Evolutionary conservation across 2,329 filamentous ascomycete species (phyloP).

Genomic region (Neurospora crassa): DNA sequence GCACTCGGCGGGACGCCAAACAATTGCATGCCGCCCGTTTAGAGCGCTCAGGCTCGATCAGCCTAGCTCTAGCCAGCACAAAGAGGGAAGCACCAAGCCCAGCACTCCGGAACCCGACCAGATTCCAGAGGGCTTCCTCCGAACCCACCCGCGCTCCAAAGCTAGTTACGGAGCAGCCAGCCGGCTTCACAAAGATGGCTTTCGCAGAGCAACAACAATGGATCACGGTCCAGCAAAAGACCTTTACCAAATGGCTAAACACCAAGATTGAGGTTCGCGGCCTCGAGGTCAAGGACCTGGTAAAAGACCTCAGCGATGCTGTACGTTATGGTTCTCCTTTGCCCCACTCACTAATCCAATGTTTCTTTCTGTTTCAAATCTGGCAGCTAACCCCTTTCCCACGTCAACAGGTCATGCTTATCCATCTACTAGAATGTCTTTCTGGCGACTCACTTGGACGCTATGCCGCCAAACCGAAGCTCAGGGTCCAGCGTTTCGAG

Average conservation of each 20-base stretch:
- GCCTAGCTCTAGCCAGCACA: constrained; percentile 23
- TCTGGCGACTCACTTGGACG: constrained; percentile 89
- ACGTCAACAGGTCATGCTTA: constrained; percentile 66
- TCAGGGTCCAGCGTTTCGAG: constrained; percentile 94
- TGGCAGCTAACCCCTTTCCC: not conserved
- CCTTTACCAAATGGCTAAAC: constrained; percentile 99
- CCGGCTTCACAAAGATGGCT: constrained; percentile 50
- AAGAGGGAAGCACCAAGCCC: constrained; percentile 13
- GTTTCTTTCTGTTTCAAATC: not conserved
- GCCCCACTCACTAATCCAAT: not conserved
- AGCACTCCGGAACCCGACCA: constrained; percentile 20
- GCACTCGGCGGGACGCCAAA: constrained; percentile 36
- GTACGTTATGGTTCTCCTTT: constrained; percentile 43
- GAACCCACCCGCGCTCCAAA: constrained; percentile 30
- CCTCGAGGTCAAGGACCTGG: constrained; percentile 77
- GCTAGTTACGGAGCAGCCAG: constrained; percentile 35
- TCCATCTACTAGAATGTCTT: constrained; percentile 94
- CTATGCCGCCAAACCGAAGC: constrained; percentile 92
- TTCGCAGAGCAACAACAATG: constrained; percentile 56
- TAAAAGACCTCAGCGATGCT: constrained; percentile 84
- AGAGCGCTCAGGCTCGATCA: constrained; percentile 34
- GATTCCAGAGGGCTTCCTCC: constrained; percentile 26
- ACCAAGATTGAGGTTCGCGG: constrained; percentile 77
- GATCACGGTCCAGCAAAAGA: constrained; percentile 90
- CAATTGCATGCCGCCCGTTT: constrained; percentile 40